Base-by-base conservation (phyloP, 2,329 filamentous ascomycete genomes). In the Ophiostoma perfectum region DNA sequence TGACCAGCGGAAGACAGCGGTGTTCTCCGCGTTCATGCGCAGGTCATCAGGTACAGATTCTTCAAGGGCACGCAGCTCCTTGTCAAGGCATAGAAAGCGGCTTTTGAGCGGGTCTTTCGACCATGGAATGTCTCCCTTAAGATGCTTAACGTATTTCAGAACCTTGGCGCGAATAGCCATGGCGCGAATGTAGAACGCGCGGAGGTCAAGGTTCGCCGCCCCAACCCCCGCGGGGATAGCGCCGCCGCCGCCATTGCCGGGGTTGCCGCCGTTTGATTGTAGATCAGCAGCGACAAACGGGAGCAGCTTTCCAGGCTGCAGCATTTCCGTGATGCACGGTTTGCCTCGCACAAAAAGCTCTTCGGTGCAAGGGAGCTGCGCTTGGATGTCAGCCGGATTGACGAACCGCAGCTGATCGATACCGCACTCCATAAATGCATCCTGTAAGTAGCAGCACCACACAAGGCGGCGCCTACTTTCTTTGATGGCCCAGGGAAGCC, bases 331-430 rank as follows among this genome's bases (percentile, higher is more conserved):
- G 16, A 65, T 42, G 36, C 65, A 65, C 2, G 68, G 65, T 18
- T 64, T 66, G 66, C 44, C 65, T 66, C 68, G 66, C 39, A 70
- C 64, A 64, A 68, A 70, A 55, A 68, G 38, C 9, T 68, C 65
- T 14, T 70, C 69, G 16, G 64, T 64, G 27, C 69, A 70, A 5
- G 69, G 69, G 27, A 70, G 60, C 64, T 66, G 69, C n/a, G 67
- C 69, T 47, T 68, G 69, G 49, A 70, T 68, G 60, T 70, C 66
- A 12, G 45, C 69, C 9, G 69, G 64, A 36, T 68, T 64, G 55
- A 70, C 66, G 45, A 70, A 67, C 38, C 69, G 66, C 69, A 70
- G 65, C 69, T 70, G 69, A 64, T 70, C 69, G 44, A 70, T 70
- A 42, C 69, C 67, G 7, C 69, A 69, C 63, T 69, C 67, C 60